Base-by-base conservation (phyloP, 805 yeast species). In the Barnettozyma salicaria region DNA sequence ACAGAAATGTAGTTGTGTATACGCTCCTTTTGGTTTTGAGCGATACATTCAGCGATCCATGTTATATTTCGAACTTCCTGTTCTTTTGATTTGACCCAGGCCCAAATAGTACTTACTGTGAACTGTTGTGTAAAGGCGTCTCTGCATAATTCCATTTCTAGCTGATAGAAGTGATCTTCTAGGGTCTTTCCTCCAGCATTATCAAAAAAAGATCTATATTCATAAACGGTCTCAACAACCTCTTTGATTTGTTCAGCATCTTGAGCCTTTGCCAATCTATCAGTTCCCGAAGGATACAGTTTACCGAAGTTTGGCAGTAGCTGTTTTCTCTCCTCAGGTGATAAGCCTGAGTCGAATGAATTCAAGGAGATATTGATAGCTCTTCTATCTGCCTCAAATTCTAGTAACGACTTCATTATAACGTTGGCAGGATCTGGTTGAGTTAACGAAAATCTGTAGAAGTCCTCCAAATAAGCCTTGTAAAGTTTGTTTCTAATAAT, bases 41-140 rank as follows among this genome's bases (percentile, higher is more conserved):
- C 96, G 66, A 92, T 92, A 69, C 99, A 92, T 67, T 92, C 99
- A 34, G 97, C 96, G 40, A 92, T 90, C 99, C 99, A 92, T n/a
- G 97, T 87, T 48, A 92, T 82, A 60, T 92, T 92, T 63, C 98
- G 76, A 42, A 94, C 78, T 63, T 92, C 99, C 64, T 94, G 98
- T 63, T 92, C 98, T 56, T 83, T 84, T 13, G 96, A 81, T 63
- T 87, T 83, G 57, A 94, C 74, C 95, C 96, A 92, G 6, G 96
- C 96, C 92, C 96, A 92, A 39, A 92, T 70, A 2, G 96, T 82
- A 26, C 88, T 74, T 51, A 83, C 74, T 13, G 96, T 78, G 62
- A 92, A 92, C 61, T 90, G 97, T 64, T 92, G 98, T 23, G 98
- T 89, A 62, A 92, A 88, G 1, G 96, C 96, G 56, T 82, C 80